phyloP scores from a whole-genome alignment of 371 early-diverging fungal genomes.

The Basidiobolus heterosporus region DNA sequence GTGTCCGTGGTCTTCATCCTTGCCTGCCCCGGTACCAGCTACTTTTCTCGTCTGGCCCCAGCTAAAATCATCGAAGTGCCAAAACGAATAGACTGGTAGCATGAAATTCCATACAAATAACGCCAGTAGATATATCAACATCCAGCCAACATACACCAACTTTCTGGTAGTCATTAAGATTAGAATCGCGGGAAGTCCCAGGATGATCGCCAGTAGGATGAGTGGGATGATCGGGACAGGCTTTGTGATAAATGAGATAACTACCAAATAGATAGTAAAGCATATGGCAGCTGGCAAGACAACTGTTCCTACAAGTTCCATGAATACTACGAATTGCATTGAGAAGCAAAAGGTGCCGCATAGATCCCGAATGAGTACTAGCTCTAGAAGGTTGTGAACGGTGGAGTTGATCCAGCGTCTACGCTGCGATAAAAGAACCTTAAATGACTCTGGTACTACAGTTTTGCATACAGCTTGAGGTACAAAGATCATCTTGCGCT shows the following conservation, averaged over 20 bases:
- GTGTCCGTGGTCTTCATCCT: constrained; percentile 37
- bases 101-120: constrained; percentile 96
- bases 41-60: constrained; percentile 97
- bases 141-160: constrained; percentile 85
- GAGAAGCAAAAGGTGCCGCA: constrained; percentile 98
- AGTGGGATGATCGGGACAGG: constrained; percentile 60
- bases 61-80: constrained; percentile 98
- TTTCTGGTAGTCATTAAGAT: constrained; percentile 85
- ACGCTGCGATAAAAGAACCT: constrained; percentile 91
- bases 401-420: constrained; percentile 99
- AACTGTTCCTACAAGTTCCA: constrained; percentile 94
- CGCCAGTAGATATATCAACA: constrained; percentile 82
- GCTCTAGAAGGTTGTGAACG: constrained; percentile 90
- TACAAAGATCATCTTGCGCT: constrained; percentile 91
- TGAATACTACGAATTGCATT: constrained; percentile 96
- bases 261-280: constrained; percentile 73
- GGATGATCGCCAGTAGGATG: constrained; percentile 55
- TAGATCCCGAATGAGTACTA: constrained; percentile 84
- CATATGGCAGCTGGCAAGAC: constrained; percentile 93
- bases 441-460: constrained; percentile 87
- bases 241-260: constrained; percentile 38
- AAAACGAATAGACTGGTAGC: constrained; percentile 92
- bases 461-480: constrained; percentile 95
- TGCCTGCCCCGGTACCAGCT: constrained; percentile 32
- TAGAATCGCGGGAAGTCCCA: constrained; percentile 86